Conservation (phyloP, 768 basidiomycete genomes). For the Podaxis sp. region DNA sequence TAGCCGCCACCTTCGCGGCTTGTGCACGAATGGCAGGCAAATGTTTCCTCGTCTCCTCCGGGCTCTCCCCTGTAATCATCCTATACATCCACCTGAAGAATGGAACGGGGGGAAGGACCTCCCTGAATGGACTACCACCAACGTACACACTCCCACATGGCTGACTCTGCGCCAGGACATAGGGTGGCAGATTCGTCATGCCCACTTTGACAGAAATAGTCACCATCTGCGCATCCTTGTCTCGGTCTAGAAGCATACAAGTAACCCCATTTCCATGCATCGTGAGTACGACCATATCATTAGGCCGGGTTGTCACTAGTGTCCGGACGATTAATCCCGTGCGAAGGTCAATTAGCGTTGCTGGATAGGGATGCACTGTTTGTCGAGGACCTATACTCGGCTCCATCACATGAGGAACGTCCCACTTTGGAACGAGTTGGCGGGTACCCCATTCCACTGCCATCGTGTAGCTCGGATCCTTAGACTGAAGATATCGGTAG, state of each 20-base stretch:
- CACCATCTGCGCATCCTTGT: background rate
- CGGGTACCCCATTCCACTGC: conserved; percentile 14
- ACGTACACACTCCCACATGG: conserved; percentile 2
- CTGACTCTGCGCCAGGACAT: conserved; percentile 12
- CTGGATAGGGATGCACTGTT: background rate
- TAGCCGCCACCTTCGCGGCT: background rate
- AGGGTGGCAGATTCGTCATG: conserved; percentile 22
- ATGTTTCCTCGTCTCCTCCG: background rate
- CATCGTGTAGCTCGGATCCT: conserved; percentile 10
- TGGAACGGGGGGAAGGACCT: background rate
- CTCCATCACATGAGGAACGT: background rate
- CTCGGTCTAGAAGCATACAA: conserved; percentile 20
- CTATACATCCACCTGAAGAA: background rate
- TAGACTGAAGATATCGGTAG: conserved; percentile 8
- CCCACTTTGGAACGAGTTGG: conserved; percentile 9
- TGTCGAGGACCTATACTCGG: background rate
- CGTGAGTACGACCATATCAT: conserved; percentile 14
- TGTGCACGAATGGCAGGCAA: background rate
- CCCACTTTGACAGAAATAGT: conserved; percentile 15
- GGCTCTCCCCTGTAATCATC: background rate
- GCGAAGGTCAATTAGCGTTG: conserved; percentile 11
- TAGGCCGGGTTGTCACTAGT: conserved; percentile 10
- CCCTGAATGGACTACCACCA: background rate
- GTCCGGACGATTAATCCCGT: conserved; percentile 6
- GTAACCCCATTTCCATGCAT: conserved; percentile 20